These are phyloP conservation scores for Primulina eburnea DNA, from an alignment of 257 asterid genomes.

Conservation along the genomic window DNA sequence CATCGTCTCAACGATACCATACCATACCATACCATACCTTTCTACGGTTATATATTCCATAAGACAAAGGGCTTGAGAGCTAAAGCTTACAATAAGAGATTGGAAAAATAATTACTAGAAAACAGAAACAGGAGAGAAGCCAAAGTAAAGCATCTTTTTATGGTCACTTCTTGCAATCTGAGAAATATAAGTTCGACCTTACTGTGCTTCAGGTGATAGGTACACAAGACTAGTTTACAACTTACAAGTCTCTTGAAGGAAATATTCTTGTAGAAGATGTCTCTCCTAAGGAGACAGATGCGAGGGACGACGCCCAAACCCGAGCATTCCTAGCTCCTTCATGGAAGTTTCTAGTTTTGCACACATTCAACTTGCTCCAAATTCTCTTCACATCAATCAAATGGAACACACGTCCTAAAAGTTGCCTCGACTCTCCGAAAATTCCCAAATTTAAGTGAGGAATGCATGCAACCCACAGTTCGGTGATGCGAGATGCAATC, in stretches of 20 bases:
- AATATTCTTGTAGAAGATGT: constrained; percentile 45
- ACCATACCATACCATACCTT: background rate
- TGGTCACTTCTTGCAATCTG: background rate
- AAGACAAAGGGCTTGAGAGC: background rate
- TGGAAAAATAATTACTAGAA: background rate
- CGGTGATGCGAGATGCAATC: constrained; percentile 33
- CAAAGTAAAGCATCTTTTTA: background rate
- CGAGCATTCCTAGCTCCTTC: constrained; percentile 65
- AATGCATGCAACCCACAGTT: constrained; percentile 51
- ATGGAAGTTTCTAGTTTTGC: constrained; percentile 61
- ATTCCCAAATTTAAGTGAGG: constrained; percentile 56
- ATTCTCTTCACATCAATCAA: constrained; percentile 56
- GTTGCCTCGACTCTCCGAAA: constrained; percentile 62
- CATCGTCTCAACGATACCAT: no score
- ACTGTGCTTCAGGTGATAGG: constrained; percentile 13
- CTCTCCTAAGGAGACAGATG: constrained; percentile 67
- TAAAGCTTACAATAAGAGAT: background rate
- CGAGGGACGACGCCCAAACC: constrained; percentile 83
- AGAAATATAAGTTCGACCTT: background rate
- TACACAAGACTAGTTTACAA: constrained; percentile 24
- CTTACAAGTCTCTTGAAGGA: constrained; percentile 35
- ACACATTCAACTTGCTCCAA: constrained; percentile 55
- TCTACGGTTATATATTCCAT: background rate
- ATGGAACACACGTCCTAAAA: constrained; percentile 50
- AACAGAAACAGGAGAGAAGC: background rate